Base-by-base conservation (phyloP, 2,329 filamentous ascomycete genomes). In the Ascochyta clinopodiicola region DNA sequence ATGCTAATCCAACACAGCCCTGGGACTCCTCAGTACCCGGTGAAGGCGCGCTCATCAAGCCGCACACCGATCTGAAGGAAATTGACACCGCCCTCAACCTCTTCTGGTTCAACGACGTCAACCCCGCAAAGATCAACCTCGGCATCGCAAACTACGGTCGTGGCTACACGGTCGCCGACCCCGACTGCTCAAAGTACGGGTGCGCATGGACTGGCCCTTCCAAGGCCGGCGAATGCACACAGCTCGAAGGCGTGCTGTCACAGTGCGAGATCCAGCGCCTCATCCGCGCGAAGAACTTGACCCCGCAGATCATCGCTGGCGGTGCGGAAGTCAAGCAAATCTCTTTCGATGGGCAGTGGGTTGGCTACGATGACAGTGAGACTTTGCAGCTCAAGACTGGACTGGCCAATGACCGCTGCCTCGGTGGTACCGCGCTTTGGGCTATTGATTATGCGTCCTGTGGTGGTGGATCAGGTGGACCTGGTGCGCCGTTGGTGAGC, bases 51-150 rank as follows among this genome's bases (percentile, higher is more conserved):
- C 67, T 66, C 12, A 64, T 77, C 4, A 56, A 70, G 13, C 63
- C 66, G 0, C 80, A 83, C 55, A 80, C 80, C 0, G 81, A 83
- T 57, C 49, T 82, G 0, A 80, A 79, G 2, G 79, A 83, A 62
- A 82, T 82, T 17, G 67, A 78, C 5, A 25, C 60, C 0, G 71
- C 72, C 0, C 43, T 81, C 0, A 74, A 81, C 3, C 75, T 83
- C 0, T 64, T 84, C 4, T 83, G 81, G 79, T 70, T 79, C 7
- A 77, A 73, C 27, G 61, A 75, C 21, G 65, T 85, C 1, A 59
- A 68, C 0, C 72, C 82, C 0, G 42, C 57, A 0, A 79, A 81
- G 49, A 60, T 84, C 4, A 69, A 64, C 3, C 49, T 85, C 7
- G 82, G 82, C 1, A 31, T 79, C 2, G 78, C 72, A 3, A 83